These are phyloP conservation scores for Dothideomycetes sp. DNA, from an alignment of 2,329 filamentous ascomycete genomes.

Conservation along the genomic window DNA sequence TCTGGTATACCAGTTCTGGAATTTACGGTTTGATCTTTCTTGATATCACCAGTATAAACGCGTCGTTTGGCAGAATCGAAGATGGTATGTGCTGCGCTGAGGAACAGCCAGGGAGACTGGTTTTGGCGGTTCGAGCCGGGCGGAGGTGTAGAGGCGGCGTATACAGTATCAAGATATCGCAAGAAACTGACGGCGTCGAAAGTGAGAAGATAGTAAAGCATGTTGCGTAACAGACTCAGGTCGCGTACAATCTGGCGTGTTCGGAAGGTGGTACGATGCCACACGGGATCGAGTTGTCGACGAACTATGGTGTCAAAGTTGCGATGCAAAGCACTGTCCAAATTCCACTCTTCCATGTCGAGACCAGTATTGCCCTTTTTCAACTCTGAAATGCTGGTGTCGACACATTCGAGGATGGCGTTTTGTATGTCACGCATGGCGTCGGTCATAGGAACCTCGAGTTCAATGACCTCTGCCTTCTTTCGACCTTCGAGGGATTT, in stretches of 20 bases:
- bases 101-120: conserved; percentile 90
- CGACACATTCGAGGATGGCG: conserved; percentile 90
- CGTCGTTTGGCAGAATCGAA: conserved; percentile 83
- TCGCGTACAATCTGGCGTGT: conserved; percentile 92
- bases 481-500: conserved; percentile 81
- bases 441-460: conserved; percentile 93
- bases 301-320: conserved; percentile 87
- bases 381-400: conserved; percentile 85
- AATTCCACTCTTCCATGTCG: conserved; percentile 94
- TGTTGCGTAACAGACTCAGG: conserved; percentile 68
- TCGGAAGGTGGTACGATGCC: conserved; percentile 92
- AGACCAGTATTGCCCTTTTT: conserved; percentile 84
- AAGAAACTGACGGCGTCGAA: conserved; percentile 88
- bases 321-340: conserved; percentile 83
- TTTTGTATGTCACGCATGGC: conserved; percentile 89
- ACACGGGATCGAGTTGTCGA: conserved; percentile 87
- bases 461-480: conserved; percentile 92
- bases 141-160: conserved; percentile 80
- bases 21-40: conserved; percentile 44
- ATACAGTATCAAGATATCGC: conserved; percentile 86
- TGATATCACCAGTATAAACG: conserved; percentile 70
- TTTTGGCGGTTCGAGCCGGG: conserved; percentile 80
- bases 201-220: conserved; percentile 71
- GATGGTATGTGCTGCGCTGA: conserved; percentile 89
- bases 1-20: conserved; percentile 45